A percentile compares a stretch with the other conserved stretches of the same genome.
phyloP scores from a whole-genome alignment of 208 protist species.

The Acanthamoeba triangularis region DNA sequence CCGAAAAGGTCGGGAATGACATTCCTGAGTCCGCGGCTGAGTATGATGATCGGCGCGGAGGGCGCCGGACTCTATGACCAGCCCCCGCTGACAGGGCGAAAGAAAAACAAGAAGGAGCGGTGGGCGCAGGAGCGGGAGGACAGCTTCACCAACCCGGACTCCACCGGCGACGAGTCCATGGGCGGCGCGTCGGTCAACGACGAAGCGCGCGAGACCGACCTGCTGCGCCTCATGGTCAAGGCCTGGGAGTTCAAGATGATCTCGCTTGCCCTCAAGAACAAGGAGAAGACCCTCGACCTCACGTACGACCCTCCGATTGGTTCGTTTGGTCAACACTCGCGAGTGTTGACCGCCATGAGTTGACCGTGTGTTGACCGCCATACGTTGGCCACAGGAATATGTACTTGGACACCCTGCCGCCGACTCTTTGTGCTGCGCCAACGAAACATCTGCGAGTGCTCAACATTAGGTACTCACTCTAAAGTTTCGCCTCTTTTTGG shows the following conservation, averaged over 20 bases:
- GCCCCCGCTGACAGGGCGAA: constrained; percentile 1
- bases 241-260: constrained; percentile 63
- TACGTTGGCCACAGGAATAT: background rate
- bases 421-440: background rate
- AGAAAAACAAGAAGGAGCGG: constrained; percentile 26
- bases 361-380: background rate
- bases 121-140: constrained; percentile 55
- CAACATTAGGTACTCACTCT: background rate
- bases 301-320: background rate
- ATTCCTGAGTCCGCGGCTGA: constrained; percentile 21
- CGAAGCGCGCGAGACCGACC: background rate
- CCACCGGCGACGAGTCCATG: constrained; percentile 23
- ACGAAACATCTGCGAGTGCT: constrained; percentile 12
- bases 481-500: background rate
- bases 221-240: constrained; percentile 65
- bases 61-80: background rate
- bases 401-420: background rate
- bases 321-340: background rate
- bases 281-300: constrained; percentile 29
- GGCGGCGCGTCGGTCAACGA: background rate
- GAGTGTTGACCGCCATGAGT: background rate
- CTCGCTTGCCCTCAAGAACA: constrained; percentile 25
- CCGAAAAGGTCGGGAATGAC: background rate
- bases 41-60: background rate
- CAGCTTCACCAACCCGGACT: constrained; percentile 33